Conservation (phyloP, 345 rosid species). For the Populus davidiana region DNA sequence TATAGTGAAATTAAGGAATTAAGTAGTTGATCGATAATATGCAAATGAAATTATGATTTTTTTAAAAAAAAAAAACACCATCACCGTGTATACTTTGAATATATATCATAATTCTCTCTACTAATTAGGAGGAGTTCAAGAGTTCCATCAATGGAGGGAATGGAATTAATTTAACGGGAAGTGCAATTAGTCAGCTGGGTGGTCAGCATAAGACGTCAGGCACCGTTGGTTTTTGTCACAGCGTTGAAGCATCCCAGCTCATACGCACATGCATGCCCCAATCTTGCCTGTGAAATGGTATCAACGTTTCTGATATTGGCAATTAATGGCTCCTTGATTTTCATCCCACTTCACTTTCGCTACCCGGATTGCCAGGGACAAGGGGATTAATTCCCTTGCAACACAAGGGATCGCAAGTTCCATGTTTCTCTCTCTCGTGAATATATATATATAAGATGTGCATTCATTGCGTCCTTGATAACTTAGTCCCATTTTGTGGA, state of each 20-base stretch:
- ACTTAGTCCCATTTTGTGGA: no score
- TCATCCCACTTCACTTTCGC: not conserved
- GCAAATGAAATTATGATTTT: no score
- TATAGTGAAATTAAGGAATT: no score
- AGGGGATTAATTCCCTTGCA: not conserved
- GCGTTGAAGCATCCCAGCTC: slow-evolving; percentile 38
- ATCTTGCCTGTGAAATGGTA: not conserved
- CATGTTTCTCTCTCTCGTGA: not conserved
- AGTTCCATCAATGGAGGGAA: not conserved
- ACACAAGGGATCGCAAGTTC: not conserved
- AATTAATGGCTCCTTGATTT: not conserved
- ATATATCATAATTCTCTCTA: not conserved
- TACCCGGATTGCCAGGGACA: not conserved
- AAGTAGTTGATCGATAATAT: no score
- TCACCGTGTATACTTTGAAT: no score
- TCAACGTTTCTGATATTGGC: not conserved
- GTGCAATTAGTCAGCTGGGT: not conserved
- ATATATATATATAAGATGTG: no score
- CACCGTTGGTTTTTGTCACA: slow-evolving; percentile 52
- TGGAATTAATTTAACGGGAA: not conserved
- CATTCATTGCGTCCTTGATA: no score
- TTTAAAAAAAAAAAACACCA: no score
- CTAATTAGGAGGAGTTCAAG: not conserved
- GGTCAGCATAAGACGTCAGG: slow-evolving; percentile 31
- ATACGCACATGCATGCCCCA: slow-evolving; percentile 43